These are phyloP conservation scores for Chloromonas sp. DNA, from an alignment of 163 green algal genomes.

Conservation along the genomic window DNA sequence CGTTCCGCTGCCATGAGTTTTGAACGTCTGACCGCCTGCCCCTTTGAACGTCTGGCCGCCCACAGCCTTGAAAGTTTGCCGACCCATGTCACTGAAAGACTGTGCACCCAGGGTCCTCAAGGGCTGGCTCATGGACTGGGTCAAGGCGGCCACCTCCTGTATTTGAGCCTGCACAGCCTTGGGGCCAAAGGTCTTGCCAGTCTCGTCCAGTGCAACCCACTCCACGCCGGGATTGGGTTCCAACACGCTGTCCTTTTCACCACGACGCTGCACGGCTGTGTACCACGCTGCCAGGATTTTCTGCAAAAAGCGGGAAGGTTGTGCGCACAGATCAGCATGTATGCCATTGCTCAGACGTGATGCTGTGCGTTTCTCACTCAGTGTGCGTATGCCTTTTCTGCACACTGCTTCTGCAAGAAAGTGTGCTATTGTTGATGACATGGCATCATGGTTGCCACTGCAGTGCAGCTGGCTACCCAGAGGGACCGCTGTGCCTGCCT, in stretches of 20 bases:
- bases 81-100: neutral
- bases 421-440: no score
- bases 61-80: neutral
- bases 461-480: no score
- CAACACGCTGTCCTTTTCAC: neutral
- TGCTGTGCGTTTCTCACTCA: neutral
- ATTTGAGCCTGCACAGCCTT: neutral
- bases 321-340: no score
- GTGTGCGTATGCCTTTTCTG: no score
- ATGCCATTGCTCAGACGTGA: no score
- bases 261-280: neutral
- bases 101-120: neutral
- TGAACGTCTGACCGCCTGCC: neutral
- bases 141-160: neutral
- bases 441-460: no score
- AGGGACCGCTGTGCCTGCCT: no score
- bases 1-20: neutral
- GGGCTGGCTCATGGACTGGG: neutral
- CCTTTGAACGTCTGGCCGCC: neutral
- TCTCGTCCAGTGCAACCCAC: slow-evolving; percentile 18
- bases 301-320: neutral
- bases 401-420: no score
- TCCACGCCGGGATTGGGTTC: slow-evolving; percentile 12
- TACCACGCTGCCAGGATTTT: slow-evolving; percentile 6
- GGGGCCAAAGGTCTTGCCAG: slow-evolving; percentile 21